Evolutionary conservation across 2,329 filamentous ascomycete genomes (phyloP).

Genomic region (Teratosphaeriaceae sp.): DNA sequence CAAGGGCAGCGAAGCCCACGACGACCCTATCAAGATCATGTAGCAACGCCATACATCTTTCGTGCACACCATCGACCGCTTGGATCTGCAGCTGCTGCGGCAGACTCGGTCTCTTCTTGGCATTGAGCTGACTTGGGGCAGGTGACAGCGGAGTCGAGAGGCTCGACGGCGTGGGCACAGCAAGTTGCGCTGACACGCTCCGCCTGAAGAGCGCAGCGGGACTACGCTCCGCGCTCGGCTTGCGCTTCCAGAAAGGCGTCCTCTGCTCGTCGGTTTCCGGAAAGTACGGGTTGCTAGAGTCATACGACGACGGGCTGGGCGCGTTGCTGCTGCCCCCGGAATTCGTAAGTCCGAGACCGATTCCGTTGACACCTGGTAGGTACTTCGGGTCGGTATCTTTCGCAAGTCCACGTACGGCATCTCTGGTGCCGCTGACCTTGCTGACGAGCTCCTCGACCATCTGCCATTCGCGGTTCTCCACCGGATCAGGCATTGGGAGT

Average conservation of each 20-base stretch:
- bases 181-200: conserved; percentile 49
- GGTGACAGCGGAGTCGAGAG: conserved; percentile 22
- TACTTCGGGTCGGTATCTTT: conserved; percentile 72
- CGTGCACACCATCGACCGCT: conserved; percentile 55
- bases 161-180: conserved; percentile 38
- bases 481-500: conserved; percentile 25
- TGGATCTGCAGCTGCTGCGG: conserved; percentile 13
- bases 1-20: conserved; percentile 68
- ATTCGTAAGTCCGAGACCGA: conserved; percentile 25
- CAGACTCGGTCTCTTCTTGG: conserved; percentile 28
- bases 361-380: conserved; percentile 29
- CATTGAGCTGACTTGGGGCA: conserved; percentile 27
- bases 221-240: conserved; percentile 50
- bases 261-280: conserved; percentile 45
- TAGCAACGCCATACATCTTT: conserved; percentile 76
- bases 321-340: conserved; percentile 24
- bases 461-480: conserved; percentile 79
- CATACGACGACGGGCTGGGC: conserved; percentile 30
- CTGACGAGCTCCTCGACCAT: conserved; percentile 81
- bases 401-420: conserved; percentile 78
- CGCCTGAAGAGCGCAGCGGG: conserved; percentile 40
- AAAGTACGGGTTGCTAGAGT: conserved; percentile 30
- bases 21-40: conserved; percentile 80
- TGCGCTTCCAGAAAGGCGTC: conserved; percentile 87
- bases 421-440: conserved; percentile 77